phyloP scores from a whole-genome alignment of 1,284 basidiomycete species.

The Exobasidium cylindrosporum region DNA sequence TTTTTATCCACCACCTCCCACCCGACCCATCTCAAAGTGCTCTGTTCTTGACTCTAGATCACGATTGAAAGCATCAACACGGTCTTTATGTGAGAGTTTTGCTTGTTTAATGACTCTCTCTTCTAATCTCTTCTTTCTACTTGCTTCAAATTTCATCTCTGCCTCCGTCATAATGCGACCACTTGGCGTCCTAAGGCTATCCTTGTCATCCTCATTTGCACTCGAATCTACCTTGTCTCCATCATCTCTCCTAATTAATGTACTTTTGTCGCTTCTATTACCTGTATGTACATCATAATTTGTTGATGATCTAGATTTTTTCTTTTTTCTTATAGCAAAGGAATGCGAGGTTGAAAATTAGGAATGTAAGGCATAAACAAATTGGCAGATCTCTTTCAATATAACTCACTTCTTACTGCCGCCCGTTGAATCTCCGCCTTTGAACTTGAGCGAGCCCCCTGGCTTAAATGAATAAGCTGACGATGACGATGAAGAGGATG shows the following conservation, averaged over 20 bases:
- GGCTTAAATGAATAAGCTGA: constrained; percentile 46
- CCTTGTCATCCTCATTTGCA: constrained; percentile 7
- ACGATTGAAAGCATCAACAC: constrained; percentile 77
- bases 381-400: no score
- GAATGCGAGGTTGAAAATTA: background rate
- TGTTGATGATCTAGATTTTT: constrained; percentile 6
- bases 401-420: constrained; percentile 25
- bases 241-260: background rate
- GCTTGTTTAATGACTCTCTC: constrained; percentile 77
- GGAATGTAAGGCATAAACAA: background rate
- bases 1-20: background rate
- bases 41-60: constrained; percentile 66
- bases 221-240: background rate
- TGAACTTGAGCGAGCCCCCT: constrained; percentile 51
- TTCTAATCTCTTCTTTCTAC: constrained; percentile 73
- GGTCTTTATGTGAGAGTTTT: constrained; percentile 86
- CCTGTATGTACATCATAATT: constrained; percentile 11
- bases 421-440: constrained; percentile 26
- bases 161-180: constrained; percentile 75
- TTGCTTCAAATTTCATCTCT: constrained; percentile 82
- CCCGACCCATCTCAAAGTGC: constrained; percentile 10
- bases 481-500: constrained; percentile 29
- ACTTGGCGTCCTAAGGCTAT: constrained; percentile 52
- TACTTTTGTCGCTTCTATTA: no score
- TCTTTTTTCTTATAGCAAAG: background rate